Base-by-base conservation (phyloP, 108 stramenopile genomes). In the Phaeodactylum tricornutum region DNA sequence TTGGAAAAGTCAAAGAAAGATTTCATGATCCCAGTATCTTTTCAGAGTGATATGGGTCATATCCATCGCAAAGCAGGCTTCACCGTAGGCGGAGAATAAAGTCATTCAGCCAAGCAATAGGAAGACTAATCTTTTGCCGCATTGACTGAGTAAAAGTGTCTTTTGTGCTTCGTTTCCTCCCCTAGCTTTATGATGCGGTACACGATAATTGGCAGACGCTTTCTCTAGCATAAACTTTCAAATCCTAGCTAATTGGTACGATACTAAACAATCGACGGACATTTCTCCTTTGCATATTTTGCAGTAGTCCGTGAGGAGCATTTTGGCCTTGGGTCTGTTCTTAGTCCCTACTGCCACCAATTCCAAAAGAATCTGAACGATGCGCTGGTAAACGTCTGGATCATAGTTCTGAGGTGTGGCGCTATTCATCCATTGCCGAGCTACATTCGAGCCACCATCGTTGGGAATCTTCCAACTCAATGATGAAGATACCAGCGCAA, bases 1-100 rank as follows among this genome's bases (percentile, higher is more conserved):
- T 31, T 47, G 6, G 40, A 38, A 15, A 53, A 40, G 35, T 43
- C 49, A 4, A 66, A 84, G 59, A 43, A 55, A 36, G 82, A 91
- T 53, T 86, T 82, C 64, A 86, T 91, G 84, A 84, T 91, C 44
- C 88, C 88, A 0, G 62, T 91, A 45, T 72, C 76, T 16, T 86
- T 91, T 55, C 87, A 88, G 43, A 76, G 77, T 53, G 88, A 91
- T 49, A 86, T 91, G 52, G 65, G 74, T 27, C 77, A 78, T 33
- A 86, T 91, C 51, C 84, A 86, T 42, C 69, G 72, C 48, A 86
- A 77, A 39, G 79, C 84, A 11, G 88, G 88, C 15, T 91, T 91
- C 53, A 86, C 84, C 9, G 67, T 69, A 37, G 62, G 63, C 27
- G 86, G 86, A 8, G 64, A 72, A 20, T 72, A 61, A 34, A n/a